Conservation (phyloP, 495 filamentous ascomycete species). For the Aspergillus haitiensis region DNA sequence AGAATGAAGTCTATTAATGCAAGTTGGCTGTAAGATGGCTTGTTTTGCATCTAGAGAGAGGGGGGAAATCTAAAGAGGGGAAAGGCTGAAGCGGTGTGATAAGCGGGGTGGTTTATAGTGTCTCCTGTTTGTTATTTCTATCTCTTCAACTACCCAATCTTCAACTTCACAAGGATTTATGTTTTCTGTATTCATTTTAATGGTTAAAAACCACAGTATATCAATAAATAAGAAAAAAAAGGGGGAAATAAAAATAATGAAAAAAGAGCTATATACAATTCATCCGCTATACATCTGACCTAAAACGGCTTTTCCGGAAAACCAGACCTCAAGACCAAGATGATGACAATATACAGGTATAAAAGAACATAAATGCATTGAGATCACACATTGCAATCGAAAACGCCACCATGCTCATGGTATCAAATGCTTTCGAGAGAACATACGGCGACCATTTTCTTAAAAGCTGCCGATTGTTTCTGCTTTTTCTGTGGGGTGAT, state of each 20-base stretch:
- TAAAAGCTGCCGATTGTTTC: conserved; percentile 7
- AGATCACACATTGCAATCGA: conserved; percentile 21
- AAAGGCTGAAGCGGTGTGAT: conserved; percentile 21
- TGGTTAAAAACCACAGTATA: conserved; percentile 13
- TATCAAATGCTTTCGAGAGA: conserved; percentile 32
- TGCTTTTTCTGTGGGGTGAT: background rate
- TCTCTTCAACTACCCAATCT: background rate
- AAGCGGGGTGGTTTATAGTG: conserved; percentile 7
- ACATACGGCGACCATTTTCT: conserved; percentile 29
- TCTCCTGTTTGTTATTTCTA: background rate
- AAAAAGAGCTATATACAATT: conserved; percentile 26
- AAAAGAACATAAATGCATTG: conserved; percentile 19
- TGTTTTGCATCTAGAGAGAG: conserved; percentile 2
- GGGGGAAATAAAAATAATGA: conserved; percentile 11
- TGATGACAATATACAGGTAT: conserved; percentile 16
- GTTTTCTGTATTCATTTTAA: conserved; percentile 11
- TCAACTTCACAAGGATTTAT: conserved; percentile 4
- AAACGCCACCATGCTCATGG: conserved; percentile 37
- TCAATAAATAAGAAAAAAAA: conserved; percentile 7
- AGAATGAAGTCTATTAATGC: background rate
- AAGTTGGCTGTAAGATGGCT: conserved; percentile 7
- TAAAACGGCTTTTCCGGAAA: conserved; percentile 10
- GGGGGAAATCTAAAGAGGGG: conserved; percentile 6
- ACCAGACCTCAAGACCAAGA: conserved; percentile 9
- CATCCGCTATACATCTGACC: conserved; percentile 17